Evolutionary conservation across 306 rosid genomes (phyloP).

Genomic region (Gleditsia sinensis): DNA sequence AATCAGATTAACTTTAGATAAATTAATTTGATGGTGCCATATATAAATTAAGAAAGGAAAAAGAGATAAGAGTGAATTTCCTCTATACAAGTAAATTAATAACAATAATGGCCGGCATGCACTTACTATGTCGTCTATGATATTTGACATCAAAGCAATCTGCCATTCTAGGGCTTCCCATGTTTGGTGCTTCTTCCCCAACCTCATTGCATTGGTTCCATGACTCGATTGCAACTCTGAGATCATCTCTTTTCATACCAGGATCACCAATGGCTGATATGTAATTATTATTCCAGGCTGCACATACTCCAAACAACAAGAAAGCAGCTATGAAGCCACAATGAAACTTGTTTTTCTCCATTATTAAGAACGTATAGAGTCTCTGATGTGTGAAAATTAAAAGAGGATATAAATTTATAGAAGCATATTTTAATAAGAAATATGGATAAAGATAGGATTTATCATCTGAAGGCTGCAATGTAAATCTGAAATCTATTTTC

Average conservation of each 20-base stretch:
- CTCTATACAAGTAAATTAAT: neutral
- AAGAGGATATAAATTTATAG: no score
- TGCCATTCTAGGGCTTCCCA: slow-evolving; percentile 68
- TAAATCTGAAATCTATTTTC: no score
- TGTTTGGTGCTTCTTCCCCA: slow-evolving; percentile 51
- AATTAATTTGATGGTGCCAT: no score
- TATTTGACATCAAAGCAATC: slow-evolving; percentile 51
- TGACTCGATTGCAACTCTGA: slow-evolving; percentile 61
- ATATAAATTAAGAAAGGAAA: neutral
- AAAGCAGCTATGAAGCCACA: neutral
- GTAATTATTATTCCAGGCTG: neutral
- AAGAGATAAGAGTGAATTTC: neutral
- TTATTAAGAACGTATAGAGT: neutral
- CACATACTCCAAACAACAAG: neutral
- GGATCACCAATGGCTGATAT: slow-evolving; percentile 62
- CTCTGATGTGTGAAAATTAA: neutral
- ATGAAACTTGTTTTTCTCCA: neutral
- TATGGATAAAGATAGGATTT: no score
- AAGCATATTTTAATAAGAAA: neutral
- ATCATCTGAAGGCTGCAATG: no score
- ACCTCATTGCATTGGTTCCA: slow-evolving; percentile 81
- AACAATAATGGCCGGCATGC: neutral
- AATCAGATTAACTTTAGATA: no score
- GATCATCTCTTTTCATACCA: slow-evolving; percentile 55
- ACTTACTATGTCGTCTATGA: neutral